These are phyloP conservation scores for Borovskyia barvae DNA, from an alignment of 208 protist species.

Conservation along the genomic window DNA sequence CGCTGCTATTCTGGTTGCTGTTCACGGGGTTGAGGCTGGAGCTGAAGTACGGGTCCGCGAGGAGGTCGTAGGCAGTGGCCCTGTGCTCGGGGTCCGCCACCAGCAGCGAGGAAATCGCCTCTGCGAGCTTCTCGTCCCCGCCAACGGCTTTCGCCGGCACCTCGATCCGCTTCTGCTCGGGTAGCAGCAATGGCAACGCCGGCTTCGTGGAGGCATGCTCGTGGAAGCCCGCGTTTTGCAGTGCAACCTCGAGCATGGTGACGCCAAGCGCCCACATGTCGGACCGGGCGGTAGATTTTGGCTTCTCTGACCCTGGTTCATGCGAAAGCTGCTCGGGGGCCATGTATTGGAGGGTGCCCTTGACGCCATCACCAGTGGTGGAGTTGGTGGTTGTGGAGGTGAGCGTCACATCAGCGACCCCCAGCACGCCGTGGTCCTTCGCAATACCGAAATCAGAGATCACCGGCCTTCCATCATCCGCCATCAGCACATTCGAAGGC, in stretches of 20 bases:
- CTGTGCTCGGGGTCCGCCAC: constrained; percentile 31
- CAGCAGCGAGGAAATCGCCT: constrained; percentile 36
- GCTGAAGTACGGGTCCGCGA: constrained; percentile 71
- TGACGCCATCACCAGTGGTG: background rate
- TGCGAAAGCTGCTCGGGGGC: constrained; percentile 53
- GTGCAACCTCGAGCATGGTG: constrained; percentile 48
- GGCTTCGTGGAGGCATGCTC: constrained; percentile 28
- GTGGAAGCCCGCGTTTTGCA: constrained; percentile 58
- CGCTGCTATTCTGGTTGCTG: constrained; percentile 18
- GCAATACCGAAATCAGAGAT: constrained; percentile 86
- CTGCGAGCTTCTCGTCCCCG: constrained; percentile 61
- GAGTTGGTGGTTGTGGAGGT: constrained; percentile 25
- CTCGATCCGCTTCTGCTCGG: constrained; percentile 29
- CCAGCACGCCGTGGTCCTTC: constrained; percentile 39
- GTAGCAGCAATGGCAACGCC: constrained; percentile 32
- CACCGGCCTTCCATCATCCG: constrained; percentile 53
- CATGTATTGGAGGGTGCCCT: constrained; percentile 60
- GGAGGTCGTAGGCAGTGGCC: constrained; percentile 41
- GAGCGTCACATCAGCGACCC: constrained; percentile 38
- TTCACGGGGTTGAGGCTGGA: constrained; percentile 17
- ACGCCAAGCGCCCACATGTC: constrained; percentile 69
- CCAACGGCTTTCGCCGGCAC: constrained; percentile 41
- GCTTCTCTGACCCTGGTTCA: constrained; percentile 7
- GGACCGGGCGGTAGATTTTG: constrained; percentile 31
- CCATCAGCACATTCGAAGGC: constrained; percentile 74